Conservation (phyloP, 192 early-diverging fungal species). For the Backusella luteola region DNA sequence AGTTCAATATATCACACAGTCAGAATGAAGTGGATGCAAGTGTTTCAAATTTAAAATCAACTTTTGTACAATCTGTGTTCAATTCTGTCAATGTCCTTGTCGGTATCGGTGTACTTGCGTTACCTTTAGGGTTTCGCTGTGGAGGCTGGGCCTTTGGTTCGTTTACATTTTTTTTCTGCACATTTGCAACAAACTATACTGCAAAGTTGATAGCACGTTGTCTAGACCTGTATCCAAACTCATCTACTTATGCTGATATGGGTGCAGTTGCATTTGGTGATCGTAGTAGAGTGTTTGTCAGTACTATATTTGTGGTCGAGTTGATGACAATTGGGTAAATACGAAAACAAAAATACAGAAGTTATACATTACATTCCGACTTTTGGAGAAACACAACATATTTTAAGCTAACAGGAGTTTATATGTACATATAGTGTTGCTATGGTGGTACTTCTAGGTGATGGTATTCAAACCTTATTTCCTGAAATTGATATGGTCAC, state of each 20-base stretch:
- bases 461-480: constrained; percentile 37
- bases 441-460: constrained; percentile 39
- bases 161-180: constrained; percentile 42
- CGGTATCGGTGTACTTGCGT: constrained; percentile 60
- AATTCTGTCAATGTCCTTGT: constrained; percentile 63
- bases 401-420: background rate
- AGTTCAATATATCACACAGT: background rate
- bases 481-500: constrained; percentile 22
- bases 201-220: constrained; percentile 56
- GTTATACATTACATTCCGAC: background rate
- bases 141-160: constrained; percentile 60
- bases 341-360: background rate
- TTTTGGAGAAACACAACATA: background rate
- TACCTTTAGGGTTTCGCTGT: constrained; percentile 55
- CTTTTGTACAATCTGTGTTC: constrained; percentile 44
- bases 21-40: background rate
- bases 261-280: constrained; percentile 42
- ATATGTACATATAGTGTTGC: constrained; percentile 31
- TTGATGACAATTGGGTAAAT: constrained; percentile 35
- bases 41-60: constrained; percentile 22
- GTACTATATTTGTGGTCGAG: constrained; percentile 37
- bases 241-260: constrained; percentile 35
- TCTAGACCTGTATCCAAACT: constrained; percentile 24
- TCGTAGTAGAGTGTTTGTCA: constrained; percentile 25
- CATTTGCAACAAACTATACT: constrained; percentile 45